These are phyloP conservation scores for Exophiala sp. DNA, from an alignment of 2,329 filamentous ascomycete genomes.

Conservation along the genomic window DNA sequence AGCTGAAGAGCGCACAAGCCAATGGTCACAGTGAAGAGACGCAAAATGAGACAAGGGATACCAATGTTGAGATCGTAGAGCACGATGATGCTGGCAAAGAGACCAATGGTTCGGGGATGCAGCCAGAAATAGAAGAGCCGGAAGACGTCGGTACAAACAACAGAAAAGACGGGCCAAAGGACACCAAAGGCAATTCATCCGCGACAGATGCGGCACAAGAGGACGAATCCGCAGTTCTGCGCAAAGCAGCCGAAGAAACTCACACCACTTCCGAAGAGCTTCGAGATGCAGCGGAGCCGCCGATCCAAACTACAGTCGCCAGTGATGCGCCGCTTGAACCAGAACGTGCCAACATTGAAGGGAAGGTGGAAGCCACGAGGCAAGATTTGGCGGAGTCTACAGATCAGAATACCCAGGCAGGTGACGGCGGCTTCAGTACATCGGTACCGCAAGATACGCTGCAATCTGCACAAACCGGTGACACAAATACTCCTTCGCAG, in stretches of 20 bases:
- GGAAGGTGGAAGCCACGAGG: neutral
- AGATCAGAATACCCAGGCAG: neutral
- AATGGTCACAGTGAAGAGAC: constrained; percentile 24
- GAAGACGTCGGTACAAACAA: too few species aligned
- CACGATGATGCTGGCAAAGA: too few species aligned
- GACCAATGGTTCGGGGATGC: too few species aligned
- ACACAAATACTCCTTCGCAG: constrained; percentile 12
- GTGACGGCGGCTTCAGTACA: neutral
- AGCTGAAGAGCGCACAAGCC: constrained; percentile 31
- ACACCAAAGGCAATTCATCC: neutral
- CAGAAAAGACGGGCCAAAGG: too few species aligned
- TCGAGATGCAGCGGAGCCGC: neutral
- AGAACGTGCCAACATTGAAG: neutral
- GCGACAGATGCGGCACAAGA: constrained; percentile 1
- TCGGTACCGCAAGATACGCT: neutral
- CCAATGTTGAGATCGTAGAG: too few species aligned
- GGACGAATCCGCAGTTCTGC: neutral
- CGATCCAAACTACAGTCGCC: too few species aligned
- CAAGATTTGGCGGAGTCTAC: neutral
- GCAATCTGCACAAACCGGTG: neutral
- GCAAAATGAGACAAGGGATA: too few species aligned
- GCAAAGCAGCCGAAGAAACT: neutral
- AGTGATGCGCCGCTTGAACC: neutral
- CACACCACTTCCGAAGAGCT: constrained; percentile 1
- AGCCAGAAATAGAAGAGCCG: too few species aligned